Base-by-base conservation (phyloP, 1,284 basidiomycete genomes). In the Sphaerobolus stellatus region DNA sequence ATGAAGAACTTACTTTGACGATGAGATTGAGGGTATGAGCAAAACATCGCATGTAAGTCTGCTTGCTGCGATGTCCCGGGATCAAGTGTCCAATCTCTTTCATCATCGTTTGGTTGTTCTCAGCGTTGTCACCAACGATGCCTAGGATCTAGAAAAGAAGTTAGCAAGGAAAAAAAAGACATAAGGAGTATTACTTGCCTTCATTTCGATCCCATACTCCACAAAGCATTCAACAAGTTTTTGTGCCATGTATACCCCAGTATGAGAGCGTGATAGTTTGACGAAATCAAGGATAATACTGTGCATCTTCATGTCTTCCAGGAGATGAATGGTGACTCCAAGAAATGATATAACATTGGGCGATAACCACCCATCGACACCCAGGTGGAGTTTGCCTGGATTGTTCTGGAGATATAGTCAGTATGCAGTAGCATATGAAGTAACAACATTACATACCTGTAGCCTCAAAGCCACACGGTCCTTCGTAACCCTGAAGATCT, bases 71-170 rank as follows among this genome's bases (percentile, higher is more conserved):
- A 31, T 61, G 62, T 1, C 47, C 48, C 1, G 22, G n/a, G 5
- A 64, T 29, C 8, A 59, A 18, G 4, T 36, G 14, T 22, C 29
- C 51, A 20, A 70, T 53, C 14, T 62, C 51, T 0, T 46, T 34
- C 18, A 68, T 57, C 58, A 70, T 61, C 0, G 57, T 61, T 30
- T 66, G 58, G 49, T 72, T 71, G 40, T 60, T 60, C 3, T 58
- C 54, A 1, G 64, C 67, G 50, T 71, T 71, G 52, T 72, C 66
- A 20, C 61, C 62, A 2, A 63, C 65, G 5, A 69, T 56, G 4
- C 49, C 59, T 6, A 69, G 60, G 13, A 63, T 59, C 64, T 64
- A 38, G 3, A 7, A 16, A 38, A 22, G 4, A 29, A 48, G 11
- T 27, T 16, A 16, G 27, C 9, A 20, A 27, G 27, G 9, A 4